Evolutionary conservation across 1,284 basidiomycete genomes (phyloP).

Genomic region (Apiotrichum akiyoshidainum): DNA sequence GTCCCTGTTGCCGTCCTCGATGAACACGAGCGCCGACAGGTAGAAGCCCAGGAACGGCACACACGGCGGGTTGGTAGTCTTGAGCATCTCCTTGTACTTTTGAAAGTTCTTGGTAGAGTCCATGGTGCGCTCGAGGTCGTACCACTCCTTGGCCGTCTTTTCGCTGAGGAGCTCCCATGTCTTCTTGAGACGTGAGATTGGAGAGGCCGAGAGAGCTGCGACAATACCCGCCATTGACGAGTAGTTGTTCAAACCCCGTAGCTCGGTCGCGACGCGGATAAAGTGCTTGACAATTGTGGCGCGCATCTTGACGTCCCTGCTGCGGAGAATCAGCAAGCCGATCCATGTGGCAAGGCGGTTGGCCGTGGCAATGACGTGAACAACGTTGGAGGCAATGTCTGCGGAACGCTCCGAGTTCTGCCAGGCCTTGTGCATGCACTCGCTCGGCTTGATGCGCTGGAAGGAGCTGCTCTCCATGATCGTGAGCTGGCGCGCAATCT

Average conservation of each 20-base stretch:
- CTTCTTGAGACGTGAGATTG: slow-evolving; percentile 83
- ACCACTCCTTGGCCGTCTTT: slow-evolving; percentile 51
- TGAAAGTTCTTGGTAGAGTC: slow-evolving; percentile 90
- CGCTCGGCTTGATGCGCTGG: slow-evolving; percentile 82
- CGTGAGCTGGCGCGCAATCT: slow-evolving; percentile 90
- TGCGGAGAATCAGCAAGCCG: slow-evolving; percentile 71
- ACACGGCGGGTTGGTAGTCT: slow-evolving; percentile 84
- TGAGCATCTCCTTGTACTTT: slow-evolving; percentile 82
- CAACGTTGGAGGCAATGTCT: slow-evolving; percentile 53
- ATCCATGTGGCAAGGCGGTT: slow-evolving; percentile 86
- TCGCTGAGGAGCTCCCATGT: slow-evolving; percentile 65
- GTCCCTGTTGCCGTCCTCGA: slow-evolving; percentile 97
- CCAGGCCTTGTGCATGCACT: slow-evolving; percentile 67
- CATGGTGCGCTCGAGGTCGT: slow-evolving; percentile 75
- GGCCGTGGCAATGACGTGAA: slow-evolving; percentile 80
- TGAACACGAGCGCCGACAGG: slow-evolving; percentile 91
- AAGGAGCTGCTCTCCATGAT: slow-evolving; percentile 85
- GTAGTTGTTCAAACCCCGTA: slow-evolving; percentile 86
- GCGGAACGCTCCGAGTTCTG: slow-evolving; percentile 20
- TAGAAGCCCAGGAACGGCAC: slow-evolving; percentile 98
- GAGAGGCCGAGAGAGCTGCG: slow-evolving; percentile 88
- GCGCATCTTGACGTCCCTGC: slow-evolving; percentile 78
- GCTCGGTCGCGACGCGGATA: slow-evolving; percentile 81
- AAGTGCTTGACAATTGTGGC: slow-evolving; percentile 81
- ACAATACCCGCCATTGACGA: slow-evolving; percentile 96